Evolutionary conservation across 2,329 filamentous ascomycete species (phyloP).

Genomic region (Cladosporium sp.): DNA sequence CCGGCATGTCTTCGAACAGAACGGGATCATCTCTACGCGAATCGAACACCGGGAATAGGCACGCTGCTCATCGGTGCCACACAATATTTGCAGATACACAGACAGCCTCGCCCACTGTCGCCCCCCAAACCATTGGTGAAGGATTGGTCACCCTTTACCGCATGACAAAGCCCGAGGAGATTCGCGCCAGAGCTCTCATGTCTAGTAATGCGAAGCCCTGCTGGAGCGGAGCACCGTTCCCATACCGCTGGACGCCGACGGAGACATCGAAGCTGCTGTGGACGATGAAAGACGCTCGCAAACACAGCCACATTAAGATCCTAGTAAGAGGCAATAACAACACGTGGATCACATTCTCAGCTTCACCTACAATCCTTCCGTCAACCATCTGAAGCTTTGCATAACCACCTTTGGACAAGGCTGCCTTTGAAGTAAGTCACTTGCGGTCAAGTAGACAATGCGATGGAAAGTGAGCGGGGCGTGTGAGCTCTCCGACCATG

Average conservation of each 20-base stretch:
- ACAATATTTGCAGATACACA: conserved; percentile 5
- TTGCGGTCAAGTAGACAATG: too few species aligned
- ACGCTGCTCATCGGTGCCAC: too few species aligned
- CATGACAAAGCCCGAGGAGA: conserved; percentile 1
- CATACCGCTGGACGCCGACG: conserved; percentile 10
- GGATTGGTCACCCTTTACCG: conserved; percentile 1
- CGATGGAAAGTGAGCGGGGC: too few species aligned
- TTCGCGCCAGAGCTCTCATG: background rate
- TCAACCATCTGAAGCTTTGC: conserved; percentile 12
- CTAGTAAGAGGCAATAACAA: conserved; percentile 16
- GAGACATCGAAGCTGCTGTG: background rate
- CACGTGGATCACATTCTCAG: conserved; percentile 10
- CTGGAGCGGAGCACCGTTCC: conserved; percentile 12
- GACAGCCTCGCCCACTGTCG: conserved; percentile 2
- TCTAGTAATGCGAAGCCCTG: conserved; percentile 14
- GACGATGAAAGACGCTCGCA: conserved; percentile 9
- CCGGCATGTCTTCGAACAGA: too few species aligned
- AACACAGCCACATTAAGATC: conserved; percentile 14
- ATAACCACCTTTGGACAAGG: too few species aligned
- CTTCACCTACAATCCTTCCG: too few species aligned
- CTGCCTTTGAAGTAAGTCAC: too few species aligned
- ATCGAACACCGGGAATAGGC: too few species aligned
- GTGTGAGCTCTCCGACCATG: too few species aligned
- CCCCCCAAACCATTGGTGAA: conserved; percentile 4
- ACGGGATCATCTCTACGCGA: too few species aligned